phyloP scores from a whole-genome alignment of 75 land plant species.

The Selaginella moellendorffii region DNA sequence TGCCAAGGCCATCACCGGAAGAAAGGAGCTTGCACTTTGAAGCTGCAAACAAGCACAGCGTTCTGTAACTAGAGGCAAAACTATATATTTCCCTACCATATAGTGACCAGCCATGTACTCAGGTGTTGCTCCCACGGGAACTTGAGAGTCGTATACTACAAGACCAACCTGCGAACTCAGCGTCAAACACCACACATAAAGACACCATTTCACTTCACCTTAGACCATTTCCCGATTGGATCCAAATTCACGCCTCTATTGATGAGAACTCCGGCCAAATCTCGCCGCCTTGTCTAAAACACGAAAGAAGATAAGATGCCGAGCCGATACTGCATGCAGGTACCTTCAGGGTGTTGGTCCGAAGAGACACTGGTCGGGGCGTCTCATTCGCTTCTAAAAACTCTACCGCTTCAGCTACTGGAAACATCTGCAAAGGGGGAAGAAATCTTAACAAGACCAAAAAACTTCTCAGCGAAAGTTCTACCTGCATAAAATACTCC shows the following conservation, averaged over 20 bases:
- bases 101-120: conserved; percentile 97
- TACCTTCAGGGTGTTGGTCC: conserved; percentile 92
- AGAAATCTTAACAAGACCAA: no score
- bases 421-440: conserved; percentile 85
- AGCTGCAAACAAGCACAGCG: conserved; percentile 26
- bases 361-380: conserved; percentile 61
- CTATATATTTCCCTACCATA: conserved; percentile 37
- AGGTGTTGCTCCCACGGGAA: conserved; percentile 95
- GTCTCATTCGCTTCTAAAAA: conserved; percentile 85
- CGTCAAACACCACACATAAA: no score
- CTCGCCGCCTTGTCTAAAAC: conserved; percentile 64
- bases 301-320: no score
- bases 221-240: conserved; percentile 90
- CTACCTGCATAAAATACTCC: conserved; percentile 58
- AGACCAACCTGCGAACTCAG: conserved; percentile 98
- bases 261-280: conserved; percentile 61
- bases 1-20: conserved; percentile 98
- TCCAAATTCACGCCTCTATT: conserved; percentile 85
- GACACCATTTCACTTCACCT: conserved; percentile 31
- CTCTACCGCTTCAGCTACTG: conserved; percentile 76
- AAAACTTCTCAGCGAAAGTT: no score
- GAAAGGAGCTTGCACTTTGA: conserved; percentile 91
- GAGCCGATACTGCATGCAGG: no score
- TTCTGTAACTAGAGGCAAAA: background rate
- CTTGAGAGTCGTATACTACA: conserved; percentile 90